phyloP scores from a whole-genome alignment of 305 asterid genomes.

The Fraxinus nigra region DNA sequence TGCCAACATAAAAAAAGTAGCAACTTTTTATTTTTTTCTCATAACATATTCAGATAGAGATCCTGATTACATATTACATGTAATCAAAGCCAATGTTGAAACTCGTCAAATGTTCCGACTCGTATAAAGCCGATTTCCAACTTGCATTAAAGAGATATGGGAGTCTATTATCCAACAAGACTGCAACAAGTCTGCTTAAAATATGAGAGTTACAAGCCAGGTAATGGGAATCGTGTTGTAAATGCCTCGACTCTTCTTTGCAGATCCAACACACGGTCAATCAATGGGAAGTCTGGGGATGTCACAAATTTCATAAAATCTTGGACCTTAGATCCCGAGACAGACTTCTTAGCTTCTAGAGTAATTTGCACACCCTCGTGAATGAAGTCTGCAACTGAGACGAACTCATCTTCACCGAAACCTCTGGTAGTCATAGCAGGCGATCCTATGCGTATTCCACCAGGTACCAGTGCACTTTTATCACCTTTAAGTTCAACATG shows the following conservation, averaged over 20 bases:
- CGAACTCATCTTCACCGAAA: slow-evolving; percentile 65
- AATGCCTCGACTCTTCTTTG: slow-evolving; percentile 64
- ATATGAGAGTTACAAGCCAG: slow-evolving; percentile 59
- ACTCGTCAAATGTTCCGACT: not conserved
- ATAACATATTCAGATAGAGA: not conserved
- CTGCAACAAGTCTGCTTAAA: not conserved
- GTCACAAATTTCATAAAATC: slow-evolving; percentile 73
- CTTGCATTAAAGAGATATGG: not conserved
- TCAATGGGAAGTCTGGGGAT: slow-evolving; percentile 63
- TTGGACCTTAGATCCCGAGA: slow-evolving; percentile 70
- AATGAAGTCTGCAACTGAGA: slow-evolving; percentile 69
- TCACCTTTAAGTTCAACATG: slow-evolving; percentile 50
- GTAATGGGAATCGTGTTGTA: slow-evolving; percentile 73
- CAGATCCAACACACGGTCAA: slow-evolving; percentile 49
- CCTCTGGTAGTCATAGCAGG: slow-evolving; percentile 98
- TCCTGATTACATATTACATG: not conserved
- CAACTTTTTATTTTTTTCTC: not conserved
- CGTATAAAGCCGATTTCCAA: not conserved
- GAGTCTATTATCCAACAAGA: not conserved
- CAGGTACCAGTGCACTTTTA: slow-evolving; percentile 88
- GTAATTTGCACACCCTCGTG: slow-evolving; percentile 88
- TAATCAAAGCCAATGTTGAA: not conserved
- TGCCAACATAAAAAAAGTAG: not conserved
- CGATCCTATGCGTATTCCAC: slow-evolving; percentile 96
- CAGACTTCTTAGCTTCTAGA: slow-evolving; percentile 65